Base-by-base conservation (phyloP, 2,329 filamentous ascomycete species). In the Dothistroma septosporum region DNA sequence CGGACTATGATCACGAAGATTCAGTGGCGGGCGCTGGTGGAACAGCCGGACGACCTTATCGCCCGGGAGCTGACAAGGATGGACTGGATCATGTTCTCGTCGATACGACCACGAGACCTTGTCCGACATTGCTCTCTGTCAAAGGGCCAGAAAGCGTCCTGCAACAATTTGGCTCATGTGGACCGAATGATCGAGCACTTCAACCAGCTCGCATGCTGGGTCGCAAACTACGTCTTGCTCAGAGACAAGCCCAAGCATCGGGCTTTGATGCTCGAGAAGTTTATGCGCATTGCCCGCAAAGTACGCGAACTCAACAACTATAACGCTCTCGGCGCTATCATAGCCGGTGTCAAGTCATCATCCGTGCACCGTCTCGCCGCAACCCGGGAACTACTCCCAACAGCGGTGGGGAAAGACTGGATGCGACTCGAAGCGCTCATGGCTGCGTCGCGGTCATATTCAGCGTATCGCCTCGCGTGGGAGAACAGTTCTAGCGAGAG, bases 31-130 rank as follows among this genome's bases (percentile, higher is more conserved):
- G 86, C 89, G 55, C 90, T 97, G 66, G 96, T 97, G 87, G 89
- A 90, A 37, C 88, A 88, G 24, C 83, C 89, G 0, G 89, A 95
- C 57, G 90, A 96, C 63, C 85, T 91, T 53, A 88, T 97, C 66
- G 93, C 93, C 16, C 87, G 89, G 61, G 94, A 99, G 75, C 83
- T 99, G 70, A 97, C 94, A 4, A 84, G 93, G 62, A 96, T 99
- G 58, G 94, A 99, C 76, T 97, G 93, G 93, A 87, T 95, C 74
- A 94, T 97, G 89, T 97, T 97, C 75, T 95, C 90, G 56, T 92
- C 92, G 0, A 96, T 97, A 63, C 87, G 91, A 28, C 90, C 96
- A 58, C 90, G 94, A 61, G 94, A 99, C 76, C 86, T 97, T 53
- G 89, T 97, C 47, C 89, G 94, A 4, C 90, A 97, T 72, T 92